phyloP scores from a whole-genome alignment of 306 rosid genomes.

The Cucurbita moschata region DNA sequence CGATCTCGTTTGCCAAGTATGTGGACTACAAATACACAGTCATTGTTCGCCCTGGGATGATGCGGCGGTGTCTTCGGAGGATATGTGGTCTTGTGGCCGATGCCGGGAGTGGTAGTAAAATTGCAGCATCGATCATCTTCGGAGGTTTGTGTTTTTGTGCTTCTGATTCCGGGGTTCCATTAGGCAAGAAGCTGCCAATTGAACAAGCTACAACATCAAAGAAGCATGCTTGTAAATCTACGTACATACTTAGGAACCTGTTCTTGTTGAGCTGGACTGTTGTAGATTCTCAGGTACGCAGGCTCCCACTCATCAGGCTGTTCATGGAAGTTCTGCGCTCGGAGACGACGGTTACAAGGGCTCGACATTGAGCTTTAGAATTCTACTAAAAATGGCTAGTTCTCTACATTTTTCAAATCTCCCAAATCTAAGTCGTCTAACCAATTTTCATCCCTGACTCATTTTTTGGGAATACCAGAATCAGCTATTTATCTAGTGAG shows the following conservation, averaged over 20 bases:
- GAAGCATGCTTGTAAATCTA: conserved; percentile 1
- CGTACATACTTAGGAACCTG: background rate
- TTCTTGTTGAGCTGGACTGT: conserved; percentile 2
- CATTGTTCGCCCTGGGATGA: conserved; percentile 59
- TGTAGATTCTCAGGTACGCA: background rate
- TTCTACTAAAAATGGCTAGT: conserved; percentile 8
- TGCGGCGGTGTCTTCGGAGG: conserved; percentile 15
- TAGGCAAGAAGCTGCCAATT: conserved; percentile 4
- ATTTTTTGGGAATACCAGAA: conserved; percentile 1
- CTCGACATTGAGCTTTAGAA: background rate
- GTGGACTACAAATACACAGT: conserved; percentile 57
- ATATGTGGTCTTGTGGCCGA: conserved; percentile 53
- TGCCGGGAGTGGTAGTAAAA: conserved; percentile 70
- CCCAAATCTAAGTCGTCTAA: background rate
- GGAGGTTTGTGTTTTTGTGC: background rate
- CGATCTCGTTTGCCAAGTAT: conserved; percentile 55
- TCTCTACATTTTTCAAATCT: background rate
- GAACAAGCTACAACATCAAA: background rate
- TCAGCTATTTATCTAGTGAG: conserved; percentile 20
- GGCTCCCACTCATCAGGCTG: background rate
- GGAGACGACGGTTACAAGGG: background rate
- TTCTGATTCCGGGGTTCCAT: background rate
- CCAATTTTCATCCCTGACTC: conserved; percentile 2
- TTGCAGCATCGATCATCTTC: background rate
- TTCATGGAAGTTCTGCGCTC: background rate